phyloP scores from a whole-genome alignment of 164 flowering plant species.

The Sextonia rubra region DNA sequence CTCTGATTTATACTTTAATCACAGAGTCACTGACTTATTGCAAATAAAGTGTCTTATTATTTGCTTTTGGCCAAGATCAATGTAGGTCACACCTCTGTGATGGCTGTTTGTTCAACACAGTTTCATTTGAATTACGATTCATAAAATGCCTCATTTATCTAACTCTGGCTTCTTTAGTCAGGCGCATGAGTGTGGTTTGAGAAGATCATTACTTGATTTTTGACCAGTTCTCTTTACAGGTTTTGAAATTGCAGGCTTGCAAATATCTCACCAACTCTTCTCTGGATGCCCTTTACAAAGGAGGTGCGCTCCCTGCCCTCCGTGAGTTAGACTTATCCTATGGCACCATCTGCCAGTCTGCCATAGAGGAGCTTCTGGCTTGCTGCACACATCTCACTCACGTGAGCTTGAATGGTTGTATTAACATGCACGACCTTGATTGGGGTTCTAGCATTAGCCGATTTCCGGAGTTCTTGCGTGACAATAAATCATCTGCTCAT shows the following conservation, averaged over 20 bases:
- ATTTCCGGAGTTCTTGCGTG: constrained; percentile 22
- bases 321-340: constrained; percentile 86
- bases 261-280: constrained; percentile 79
- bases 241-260: constrained; percentile 95
- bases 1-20: no score
- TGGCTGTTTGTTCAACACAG: no score
- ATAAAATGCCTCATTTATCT: no score
- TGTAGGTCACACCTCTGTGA: no score
- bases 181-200: no score
- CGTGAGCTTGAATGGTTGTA: constrained; percentile 87
- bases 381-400: constrained; percentile 86
- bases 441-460: constrained; percentile 46
- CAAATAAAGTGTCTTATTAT: no score
- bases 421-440: constrained; percentile 89
- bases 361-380: constrained; percentile 90
- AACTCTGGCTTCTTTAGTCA: no score
- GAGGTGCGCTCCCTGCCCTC: constrained; percentile 73
- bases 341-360: constrained; percentile 78
- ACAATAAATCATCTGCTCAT: constrained; percentile 12
- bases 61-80: no score
- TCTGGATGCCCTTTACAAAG: constrained; percentile 76
- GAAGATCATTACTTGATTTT: background rate
- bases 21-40: no score
- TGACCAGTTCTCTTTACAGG: constrained; percentile 33
- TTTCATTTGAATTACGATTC: no score